Evolutionary conservation across 331 rosid genomes (phyloP), one percentile per base, ranked within the genome.

Genomic region (Quercus lobata): DNA sequence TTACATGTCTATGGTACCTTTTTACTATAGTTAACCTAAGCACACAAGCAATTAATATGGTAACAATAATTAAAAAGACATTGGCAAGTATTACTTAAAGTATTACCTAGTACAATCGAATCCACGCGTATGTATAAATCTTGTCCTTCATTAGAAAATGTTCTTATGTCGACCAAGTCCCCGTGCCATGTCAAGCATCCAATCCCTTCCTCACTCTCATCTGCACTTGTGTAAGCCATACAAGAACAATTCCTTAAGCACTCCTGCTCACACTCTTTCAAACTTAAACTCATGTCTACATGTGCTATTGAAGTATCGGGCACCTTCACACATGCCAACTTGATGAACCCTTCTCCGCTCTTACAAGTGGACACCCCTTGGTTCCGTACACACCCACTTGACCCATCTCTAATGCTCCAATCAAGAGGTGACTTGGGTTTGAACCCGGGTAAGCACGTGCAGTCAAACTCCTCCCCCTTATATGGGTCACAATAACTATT

Each of bases 161-260:
- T 78, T 71, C 82, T 75, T 18, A 71, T 65, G 77, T 90, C 94
- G 12, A 69, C 44, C 52, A 92, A 69, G 29, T 75, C 76, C 2
- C 82, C 92, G 72, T 88, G 16, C 94, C 97, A 92, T 15, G 75
- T 81, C 58, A 86, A 21, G 30, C 94, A 92, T 5, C 88, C 93
- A 63, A 82, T 80, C 3, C 65, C 52, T 0, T 82, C 53, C 1
- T 9, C 41, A 5, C 62, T 80, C 65, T 79, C 93, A 41, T 85
- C 86, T 55, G 82, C 86, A 72, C 37, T 79, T 0, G 89, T 55
- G 76, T 86, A 90, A 0, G 97, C 92, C 61, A 0, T 69, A 37
- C 93, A 92, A 3, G 88, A 79, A 65, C 94, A 92, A 69, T 91
- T 87, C 46, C 73, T 83, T 70, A 87, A 35, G 73, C 97, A 90